Evolutionary conservation across 176 grass and related monocot species (phyloP), one percentile per base, ranked within the genome.

Genomic region (Triticum dicoccoides): DNA sequence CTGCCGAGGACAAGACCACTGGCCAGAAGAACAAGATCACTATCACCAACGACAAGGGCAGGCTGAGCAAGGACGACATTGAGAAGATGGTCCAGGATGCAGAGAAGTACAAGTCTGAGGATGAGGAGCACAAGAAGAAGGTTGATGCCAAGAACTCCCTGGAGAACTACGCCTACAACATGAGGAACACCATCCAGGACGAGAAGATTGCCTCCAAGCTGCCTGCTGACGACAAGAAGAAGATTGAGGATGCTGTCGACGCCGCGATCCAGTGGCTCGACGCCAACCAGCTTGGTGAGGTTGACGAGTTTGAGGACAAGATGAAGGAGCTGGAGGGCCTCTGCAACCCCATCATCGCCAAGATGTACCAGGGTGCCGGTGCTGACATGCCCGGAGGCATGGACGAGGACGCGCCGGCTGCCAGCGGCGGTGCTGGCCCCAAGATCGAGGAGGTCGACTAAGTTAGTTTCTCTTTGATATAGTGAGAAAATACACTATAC

Each of bases 371-470:
- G 80, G 91, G 87, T 0, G 69, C 84, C 0, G 91, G 91, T 45
- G 87, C 76, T 70, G 91, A 89, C 30, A 84, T 84, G 84, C 69
- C 61, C n/a, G 84, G 76, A 25, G 81, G 61, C 34, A 91, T 87
- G 89, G 90, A 87, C 0, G 87, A 92, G 9, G 91, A 92, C 69
- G 75, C 75, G 32, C 87, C 84, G 0, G 47, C 91, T 15, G 76
- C 87, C 24, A 70, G 84, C 20, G 91, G 63, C 1, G 87, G 79
- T 35, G 73, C 84, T 92, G 87, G 84, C 9, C 87, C 91, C 10
- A 92, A 92, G 87, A 92, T 84, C n/a, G 91, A 89, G 76, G 87
- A 92, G 61, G 87, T 92, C 23, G 87, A 89, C 62, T 92, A 92
- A 92, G 59, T 78, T 54, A 86, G 67, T 47, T 30, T 30, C 51